Base-by-base conservation (phyloP, 1,139 yeast species). In the Candida albicans region DNA sequence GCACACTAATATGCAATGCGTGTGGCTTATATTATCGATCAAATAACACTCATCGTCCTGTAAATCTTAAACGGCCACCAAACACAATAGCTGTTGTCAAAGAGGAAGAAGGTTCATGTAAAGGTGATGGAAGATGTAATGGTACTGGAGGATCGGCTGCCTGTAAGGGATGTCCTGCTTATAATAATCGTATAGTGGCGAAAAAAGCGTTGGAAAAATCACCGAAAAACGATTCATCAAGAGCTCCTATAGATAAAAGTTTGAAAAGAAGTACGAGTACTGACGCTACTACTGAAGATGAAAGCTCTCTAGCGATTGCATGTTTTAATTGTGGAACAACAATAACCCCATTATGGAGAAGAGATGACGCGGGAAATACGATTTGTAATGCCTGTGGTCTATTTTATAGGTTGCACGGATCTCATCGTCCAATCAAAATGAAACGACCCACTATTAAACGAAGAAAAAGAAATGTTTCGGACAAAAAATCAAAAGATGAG, bases 341-440 rank as follows among this genome's bases (percentile, higher is more conserved):
- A 7, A 84, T 87, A 51, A 88, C 96, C 0, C 96, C 96, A 0
- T 68, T 88, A 12, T 88, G 96, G 96, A 73, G 96, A 57, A 70
- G 96, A 52, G 91, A 87, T 55, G 89, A 83, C 48, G 75, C 73
- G 6, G 96, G 96, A 0, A 81, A 84, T 52, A 84, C 93, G 30
- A 86, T 87, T 31, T 88, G 96, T 68, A 88, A 88, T 58, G 96
- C 96, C 0, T 87, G 96, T 66, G 96, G 96, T 1, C 68, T 88
- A 34, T 88, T 88, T 62, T 84, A 79, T 61, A 70, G 85, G 47
- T 75, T 88, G 37, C 96, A 87, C 57, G 93, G 93, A 1, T 72
- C 75, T 35, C 91, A 85, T 56, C 73, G 96, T 39, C 96, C 96
- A 1, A 82, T 82, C 13, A 79, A 79, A 47, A 77, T 87, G 87